Percentiles rank a stretch among this genome's conserved stretches.
Evolutionary conservation across 768 basidiomycete species (phyloP).

Genomic region (Leccinum variicolor): DNA sequence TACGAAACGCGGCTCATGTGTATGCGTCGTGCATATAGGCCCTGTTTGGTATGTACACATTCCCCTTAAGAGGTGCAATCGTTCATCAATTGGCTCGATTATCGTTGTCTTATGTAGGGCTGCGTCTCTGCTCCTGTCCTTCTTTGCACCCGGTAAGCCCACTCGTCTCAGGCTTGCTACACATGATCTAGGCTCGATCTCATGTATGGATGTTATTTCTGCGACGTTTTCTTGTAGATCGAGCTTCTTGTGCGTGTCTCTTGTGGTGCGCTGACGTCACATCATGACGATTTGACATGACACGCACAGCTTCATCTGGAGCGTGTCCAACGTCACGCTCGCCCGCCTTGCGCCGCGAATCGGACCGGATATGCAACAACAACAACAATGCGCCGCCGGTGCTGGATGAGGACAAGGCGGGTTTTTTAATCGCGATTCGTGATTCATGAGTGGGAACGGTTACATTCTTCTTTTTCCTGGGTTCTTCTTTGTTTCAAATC

Average conservation of each 20-base stretch:
- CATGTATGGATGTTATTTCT: too few species aligned
- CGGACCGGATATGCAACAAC: not conserved
- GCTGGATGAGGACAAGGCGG: not conserved
- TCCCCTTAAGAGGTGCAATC: not conserved
- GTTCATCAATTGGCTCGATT: not conserved
- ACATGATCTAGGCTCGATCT: too few species aligned
- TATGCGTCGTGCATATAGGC: constrained; percentile 5
- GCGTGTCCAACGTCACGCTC: constrained; percentile 32
- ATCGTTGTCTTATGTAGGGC: constrained; percentile 1
- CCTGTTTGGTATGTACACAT: constrained; percentile 23
- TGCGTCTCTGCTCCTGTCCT: constrained; percentile 23
- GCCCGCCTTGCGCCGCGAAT: constrained; percentile 32
- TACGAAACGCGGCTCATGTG: not conserved
- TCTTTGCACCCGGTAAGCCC: constrained; percentile 23
- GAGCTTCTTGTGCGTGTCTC: too few species aligned
- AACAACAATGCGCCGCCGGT: too few species aligned
- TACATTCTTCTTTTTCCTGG: too few species aligned
- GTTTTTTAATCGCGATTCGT: not conserved
- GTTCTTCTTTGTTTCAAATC: too few species aligned
- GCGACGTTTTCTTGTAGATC: too few species aligned
- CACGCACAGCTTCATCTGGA: constrained; percentile 34
- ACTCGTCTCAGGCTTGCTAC: not conserved
- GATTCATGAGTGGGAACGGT: too few species aligned
- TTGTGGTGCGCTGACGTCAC: too few species aligned
- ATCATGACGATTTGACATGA: too few species aligned